These are phyloP conservation scores for Rhizophagus sp. DNA, from an alignment of 192 early-diverging fungal genomes.

Conservation along the genomic window DNA sequence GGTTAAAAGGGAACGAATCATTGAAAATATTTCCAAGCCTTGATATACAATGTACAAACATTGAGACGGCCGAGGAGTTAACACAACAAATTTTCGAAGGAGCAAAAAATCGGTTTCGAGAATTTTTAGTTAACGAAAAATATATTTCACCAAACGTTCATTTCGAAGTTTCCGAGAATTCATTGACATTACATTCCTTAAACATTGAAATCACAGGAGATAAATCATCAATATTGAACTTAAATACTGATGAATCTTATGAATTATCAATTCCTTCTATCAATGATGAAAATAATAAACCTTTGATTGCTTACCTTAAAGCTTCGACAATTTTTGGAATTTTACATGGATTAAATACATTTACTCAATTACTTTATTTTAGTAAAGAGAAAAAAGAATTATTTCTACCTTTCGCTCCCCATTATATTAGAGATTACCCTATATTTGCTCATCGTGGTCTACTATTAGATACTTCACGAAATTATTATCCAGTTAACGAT, in stretches of 20 bases:
- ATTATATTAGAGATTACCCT: constrained; percentile 61
- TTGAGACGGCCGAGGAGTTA: constrained; percentile 26
- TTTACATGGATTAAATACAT: constrained; percentile 50
- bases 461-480: constrained; percentile 71
- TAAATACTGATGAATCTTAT: constrained; percentile 67
- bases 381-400: constrained; percentile 19
- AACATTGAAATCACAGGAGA: constrained; percentile 40
- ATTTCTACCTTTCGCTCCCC: constrained; percentile 21
- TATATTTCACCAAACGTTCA: constrained; percentile 21
- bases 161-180: not conserved
- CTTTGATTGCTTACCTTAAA: constrained; percentile 31
- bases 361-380: constrained; percentile 48
- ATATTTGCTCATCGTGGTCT: constrained; percentile 68
- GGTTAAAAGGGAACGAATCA: constrained; percentile 35
- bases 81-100: constrained; percentile 38
- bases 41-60: constrained; percentile 29
- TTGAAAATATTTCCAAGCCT: constrained; percentile 30
- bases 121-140: constrained; percentile 42
- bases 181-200: constrained; percentile 34
- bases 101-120: constrained; percentile 51
- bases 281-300: not conserved
- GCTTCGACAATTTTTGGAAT: constrained; percentile 47
- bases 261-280: constrained; percentile 50
- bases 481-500: constrained; percentile 65
- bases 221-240: constrained; percentile 40